Evolutionary conservation across 768 basidiomycete genomes (phyloP), one percentile per base, ranked within the genome.

Genomic region (Mycena pura): DNA sequence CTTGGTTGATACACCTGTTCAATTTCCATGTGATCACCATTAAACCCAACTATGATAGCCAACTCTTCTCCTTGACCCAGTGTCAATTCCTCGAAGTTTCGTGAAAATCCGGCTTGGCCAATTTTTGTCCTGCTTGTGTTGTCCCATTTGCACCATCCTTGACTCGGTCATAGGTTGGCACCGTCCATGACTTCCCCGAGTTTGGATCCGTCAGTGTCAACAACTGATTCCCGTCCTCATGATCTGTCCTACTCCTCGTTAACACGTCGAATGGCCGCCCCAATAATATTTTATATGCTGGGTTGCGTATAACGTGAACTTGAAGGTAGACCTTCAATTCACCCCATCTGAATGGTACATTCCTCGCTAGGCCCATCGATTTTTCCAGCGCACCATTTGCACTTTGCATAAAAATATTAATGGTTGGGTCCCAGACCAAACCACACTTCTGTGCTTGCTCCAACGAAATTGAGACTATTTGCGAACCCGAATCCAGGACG

Each of bases 181-280:
- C 59, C 2, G 21, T 64, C 47, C n/a, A 59, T 15, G 17, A 36
- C 15, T 25, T 19, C 2, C 57, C 59, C 1, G 70, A 60, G 40
- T 72, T 72, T 4, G 74, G 73, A 63, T 74, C 65, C 5, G 46
- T 64, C 3, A 76, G 31, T 0, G 70, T 72, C 2, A 77, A 52
- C 0, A 54, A 60, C 43, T 71, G 66, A 2, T 54, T 54, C 6
- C 67, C 72, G 48, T 69, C 57, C 3, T 32, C 40, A 8, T 48
- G 49, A 41, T 70, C 72, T 1, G 57, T 58, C 69, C 50, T 5
- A 50, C 54, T 40, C 64, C 70, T 22, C 1, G 72, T 73, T 1
- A 74, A 32, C 2, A 69, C 66, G 53, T 73, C 70, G 50, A 76
- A 74, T 3, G 75, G 72, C 29, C 73, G 46, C 5, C 74, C 74